Base-by-base conservation (phyloP, 306 rosid species). In the Ammopiptanthus mongolicus region DNA sequence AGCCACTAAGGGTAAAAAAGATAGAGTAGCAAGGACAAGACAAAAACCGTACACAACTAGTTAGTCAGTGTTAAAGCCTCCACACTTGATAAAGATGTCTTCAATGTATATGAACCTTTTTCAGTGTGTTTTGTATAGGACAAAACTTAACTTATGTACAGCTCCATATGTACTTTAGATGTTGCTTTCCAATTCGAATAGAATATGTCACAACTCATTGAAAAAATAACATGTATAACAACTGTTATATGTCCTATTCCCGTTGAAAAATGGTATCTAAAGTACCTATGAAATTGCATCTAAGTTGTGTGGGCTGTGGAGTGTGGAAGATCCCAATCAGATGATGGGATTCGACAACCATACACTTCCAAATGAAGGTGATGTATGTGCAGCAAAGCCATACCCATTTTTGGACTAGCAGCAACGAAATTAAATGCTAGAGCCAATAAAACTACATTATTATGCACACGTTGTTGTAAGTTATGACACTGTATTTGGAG, bases 311-410 rank as follows among this genome's bases (percentile, higher is more conserved):
- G n/a, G n/a, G n/a, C n/a, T n/a, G n/a, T n/a, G n/a, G n/a, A n/a
- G n/a, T n/a, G n/a, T n/a, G n/a, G n/a, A n/a, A n/a, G 68, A 55
- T 48, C 69, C 17, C 41, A 18, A 28, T 25, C 8, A 6, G 59
- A 33, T 46, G 39, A 47, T 50, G 66, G 50, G 72, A 68, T 71
- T 64, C 18, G 42, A 39, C 7, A 42, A 53, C 55, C 36, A 50
- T 51, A 22, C 68, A 17, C 58, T 73, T 15, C 77, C 77, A 28
- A 15, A 28, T 59, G 36, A 74, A 34, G 41, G 25, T 48, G 39
- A 62, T 12, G 66, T 31, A 12, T 42, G 50, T 56, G 74, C 59
- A 75, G 46, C 66, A 76, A 53, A 53, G 34, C 7, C 63, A 65
- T 39, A n/a, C 44, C 22, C 50, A 11, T 10, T 33, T 44, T 68